These are phyloP conservation scores for Podila minutissima DNA, from an alignment of 192 early-diverging fungal genomes.

Conservation along the genomic window DNA sequence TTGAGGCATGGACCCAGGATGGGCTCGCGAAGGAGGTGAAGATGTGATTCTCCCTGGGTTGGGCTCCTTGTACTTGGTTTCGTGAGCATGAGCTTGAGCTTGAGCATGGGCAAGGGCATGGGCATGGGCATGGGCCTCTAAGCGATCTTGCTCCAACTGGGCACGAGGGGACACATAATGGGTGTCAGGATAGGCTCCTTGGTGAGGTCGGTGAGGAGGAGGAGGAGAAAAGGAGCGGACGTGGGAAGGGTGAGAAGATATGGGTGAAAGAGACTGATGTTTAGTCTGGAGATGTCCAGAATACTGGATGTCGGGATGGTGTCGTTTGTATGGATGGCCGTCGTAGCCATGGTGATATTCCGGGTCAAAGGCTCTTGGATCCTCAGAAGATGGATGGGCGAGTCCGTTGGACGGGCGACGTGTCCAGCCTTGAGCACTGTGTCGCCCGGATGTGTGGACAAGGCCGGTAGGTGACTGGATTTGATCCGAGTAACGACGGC, in stretches of 20 bases:
- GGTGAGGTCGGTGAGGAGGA: background rate
- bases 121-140: background rate
- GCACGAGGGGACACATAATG: too few species aligned
- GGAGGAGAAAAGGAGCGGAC: background rate
- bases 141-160: too few species aligned
- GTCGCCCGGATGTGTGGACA: background rate
- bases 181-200: background rate
- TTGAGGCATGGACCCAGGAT: background rate
- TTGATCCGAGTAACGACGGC: too few species aligned
- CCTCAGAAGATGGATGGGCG: too few species aligned
- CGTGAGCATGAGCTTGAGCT: background rate
- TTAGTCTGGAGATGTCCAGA: background rate
- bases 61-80: background rate
- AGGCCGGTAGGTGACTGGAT: background rate
- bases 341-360: background rate
- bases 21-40: background rate
- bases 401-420: too few species aligned
- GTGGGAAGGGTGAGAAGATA: background rate
- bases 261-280: slow-evolving; percentile 1
- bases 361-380: background rate
- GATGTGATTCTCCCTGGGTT: background rate
- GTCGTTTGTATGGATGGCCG: background rate
- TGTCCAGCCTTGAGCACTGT: background rate
- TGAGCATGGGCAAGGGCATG: background rate
- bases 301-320: background rate